Conservation (phyloP, 768 basidiomycete species). For the Auriscalpium vulgare region DNA sequence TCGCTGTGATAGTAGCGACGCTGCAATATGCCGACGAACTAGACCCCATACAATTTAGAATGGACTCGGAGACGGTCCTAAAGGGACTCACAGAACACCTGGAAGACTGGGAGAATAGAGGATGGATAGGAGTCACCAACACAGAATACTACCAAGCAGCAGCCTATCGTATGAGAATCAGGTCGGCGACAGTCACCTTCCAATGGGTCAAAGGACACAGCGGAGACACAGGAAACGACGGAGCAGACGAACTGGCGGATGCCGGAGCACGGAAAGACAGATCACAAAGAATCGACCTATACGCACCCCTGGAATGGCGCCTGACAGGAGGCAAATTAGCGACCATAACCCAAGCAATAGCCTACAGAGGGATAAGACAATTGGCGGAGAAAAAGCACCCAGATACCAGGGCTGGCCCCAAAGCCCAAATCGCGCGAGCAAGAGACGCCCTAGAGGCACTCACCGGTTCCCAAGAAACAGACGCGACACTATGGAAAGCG, state of each 20-base stretch:
- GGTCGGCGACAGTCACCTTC: background rate
- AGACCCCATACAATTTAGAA: conserved; percentile 10
- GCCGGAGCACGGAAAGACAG: background rate
- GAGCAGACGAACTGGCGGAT: background rate
- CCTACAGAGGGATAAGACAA: background rate
- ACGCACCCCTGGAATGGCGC: background rate
- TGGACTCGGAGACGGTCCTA: conserved; percentile 19
- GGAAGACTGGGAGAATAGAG: background rate
- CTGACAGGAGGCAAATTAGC: background rate
- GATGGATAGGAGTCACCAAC: conserved; percentile 3
- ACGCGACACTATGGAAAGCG: background rate
- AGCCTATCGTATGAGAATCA: background rate
- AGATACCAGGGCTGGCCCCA: background rate
- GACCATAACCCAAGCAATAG: background rate
- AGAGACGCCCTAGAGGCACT: background rate
- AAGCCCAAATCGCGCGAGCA: background rate
- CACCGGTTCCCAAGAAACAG: background rate
- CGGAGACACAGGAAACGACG: conserved; percentile 4
- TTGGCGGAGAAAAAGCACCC: background rate
- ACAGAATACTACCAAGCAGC: background rate
- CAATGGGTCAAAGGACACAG: conserved; percentile 14
- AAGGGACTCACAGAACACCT: conserved; percentile 18
- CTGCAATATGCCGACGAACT: background rate
- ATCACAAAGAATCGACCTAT: background rate
- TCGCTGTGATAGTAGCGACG: conserved; percentile 8